Conservation (phyloP, 305 asterid genomes). For the Solanum hybrid region DNA sequence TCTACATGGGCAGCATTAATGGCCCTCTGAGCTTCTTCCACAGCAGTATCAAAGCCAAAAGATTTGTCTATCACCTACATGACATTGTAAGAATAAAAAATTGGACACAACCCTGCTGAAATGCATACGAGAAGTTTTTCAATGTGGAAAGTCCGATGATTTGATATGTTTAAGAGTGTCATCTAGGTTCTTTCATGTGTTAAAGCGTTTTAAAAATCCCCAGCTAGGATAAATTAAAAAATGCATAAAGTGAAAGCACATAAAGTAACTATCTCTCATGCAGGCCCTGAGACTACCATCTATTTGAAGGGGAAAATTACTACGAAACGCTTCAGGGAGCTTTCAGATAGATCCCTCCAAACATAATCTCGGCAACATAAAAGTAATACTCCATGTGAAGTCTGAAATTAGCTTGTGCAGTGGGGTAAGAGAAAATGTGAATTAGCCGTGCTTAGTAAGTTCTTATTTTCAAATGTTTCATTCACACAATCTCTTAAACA, state of each 20-base stretch:
- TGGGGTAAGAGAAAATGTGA: neutral
- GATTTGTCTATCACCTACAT: constrained; percentile 36
- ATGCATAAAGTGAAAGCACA: neutral
- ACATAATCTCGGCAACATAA: neutral
- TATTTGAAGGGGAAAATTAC: neutral
- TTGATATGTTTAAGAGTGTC: neutral
- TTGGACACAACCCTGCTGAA: neutral
- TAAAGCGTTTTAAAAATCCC: neutral
- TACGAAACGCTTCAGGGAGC: neutral
- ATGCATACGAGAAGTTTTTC: neutral
- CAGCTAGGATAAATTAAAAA: neutral
- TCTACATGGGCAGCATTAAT: constrained; percentile 51
- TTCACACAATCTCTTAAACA: neutral
- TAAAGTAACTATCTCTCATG: neutral
- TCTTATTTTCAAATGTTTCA: neutral
- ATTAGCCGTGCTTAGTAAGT: neutral
- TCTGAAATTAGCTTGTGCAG: neutral
- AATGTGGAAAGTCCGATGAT: neutral
- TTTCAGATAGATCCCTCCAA: neutral
- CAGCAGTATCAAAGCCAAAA: constrained; percentile 30
- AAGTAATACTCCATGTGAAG: neutral
- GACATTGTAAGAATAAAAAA: neutral
- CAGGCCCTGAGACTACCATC: neutral
- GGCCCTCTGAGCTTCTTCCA: constrained; percentile 48
- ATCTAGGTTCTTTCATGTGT: neutral